Percentiles rank a stretch among this genome's conserved stretches.
Evolutionary conservation across 2,329 filamentous ascomycete species (phyloP).

Genomic region (Diaporthe citrichinensis): DNA sequence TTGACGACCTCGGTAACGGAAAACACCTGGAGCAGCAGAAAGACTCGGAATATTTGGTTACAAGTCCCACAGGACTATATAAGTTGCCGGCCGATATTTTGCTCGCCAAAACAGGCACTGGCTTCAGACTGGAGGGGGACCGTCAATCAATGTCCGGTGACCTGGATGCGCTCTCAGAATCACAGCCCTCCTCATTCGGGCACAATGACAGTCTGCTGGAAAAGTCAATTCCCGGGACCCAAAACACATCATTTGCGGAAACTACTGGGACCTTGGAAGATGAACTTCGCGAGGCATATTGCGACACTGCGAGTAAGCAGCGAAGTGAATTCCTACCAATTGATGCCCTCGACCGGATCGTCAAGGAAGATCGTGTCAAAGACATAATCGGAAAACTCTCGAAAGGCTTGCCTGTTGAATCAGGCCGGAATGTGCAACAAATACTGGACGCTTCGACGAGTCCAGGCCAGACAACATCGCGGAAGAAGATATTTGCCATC

Average conservation of each 20-base stretch:
- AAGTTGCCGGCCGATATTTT: not conserved
- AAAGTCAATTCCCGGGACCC: not conserved
- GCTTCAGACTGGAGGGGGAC: not conserved
- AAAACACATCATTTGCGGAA: too few relatives aligned
- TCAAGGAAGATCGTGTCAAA: not conserved
- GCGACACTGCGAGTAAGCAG: not conserved
- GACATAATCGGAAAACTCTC: not conserved
- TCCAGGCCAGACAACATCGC: not conserved
- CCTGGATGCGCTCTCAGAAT: not conserved
- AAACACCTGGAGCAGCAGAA: not conserved
- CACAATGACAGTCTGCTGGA: not conserved
- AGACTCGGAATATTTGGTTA: not conserved
- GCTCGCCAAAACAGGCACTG: not conserved
- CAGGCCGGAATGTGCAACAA: not conserved
- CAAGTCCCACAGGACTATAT: not conserved
- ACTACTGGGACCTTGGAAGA: not conserved
- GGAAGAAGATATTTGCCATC: constrained; percentile 16
- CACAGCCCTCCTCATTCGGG: not conserved
- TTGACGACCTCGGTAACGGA: not conserved
- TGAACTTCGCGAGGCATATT: not conserved
- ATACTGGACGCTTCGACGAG: not conserved
- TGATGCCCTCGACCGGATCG: constrained; percentile 1
- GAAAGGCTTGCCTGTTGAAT: accelerated
- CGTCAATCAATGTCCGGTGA: not conserved
- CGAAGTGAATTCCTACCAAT: not conserved